Base-by-base conservation (phyloP, 139 green algal genomes). In the Chlamydomonas applanata region DNA sequence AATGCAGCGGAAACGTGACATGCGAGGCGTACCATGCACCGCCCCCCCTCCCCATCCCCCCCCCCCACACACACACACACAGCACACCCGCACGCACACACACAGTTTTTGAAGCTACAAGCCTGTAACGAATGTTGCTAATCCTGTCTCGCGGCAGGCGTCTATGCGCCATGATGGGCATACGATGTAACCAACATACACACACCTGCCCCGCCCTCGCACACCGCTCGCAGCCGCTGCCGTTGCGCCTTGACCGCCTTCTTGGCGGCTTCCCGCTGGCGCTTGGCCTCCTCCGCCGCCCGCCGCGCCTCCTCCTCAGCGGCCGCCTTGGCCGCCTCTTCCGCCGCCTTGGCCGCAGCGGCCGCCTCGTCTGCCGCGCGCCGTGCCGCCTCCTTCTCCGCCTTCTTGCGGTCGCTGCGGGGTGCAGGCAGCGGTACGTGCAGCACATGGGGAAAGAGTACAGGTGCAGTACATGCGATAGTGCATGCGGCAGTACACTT, bases 241-340 rank as follows among this genome's bases (percentile, higher is more conserved):
- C 94, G 85, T 84, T 97, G 85, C 81, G 92, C 91, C 85, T 97
- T 92, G 59, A 92, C 61, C 32, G 79, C 74, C 85, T 93, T 92
- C 87, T 97, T 97, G 59, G 95, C 92, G 40, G 77, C 80, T 64
- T 98, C 92, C 3, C 89, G 79, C 27, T 81, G 57, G 75, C 92
- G 92, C 65, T 89, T 91, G 2, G 85, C 85, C 69, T 88, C 79
- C n/a, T 75, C 82, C n/a, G 16, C 25, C 32, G 30, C 49, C 20
- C n/a, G n/a, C 22, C 54, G 54, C 16, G 59, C 60, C 29, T 29
- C 79, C 33, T 87, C 71, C 61, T 88, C 86, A 25, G 70, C 73
- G 24, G 63, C 71, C 19, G 22, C 19, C 61, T 73, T 73, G 19
- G 76, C 80, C 62, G 74, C 73, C 67, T 86, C 76, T 75, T 85